A percentile compares a stretch with the other conserved stretches of the same genome.
Evolutionary conservation across 2,329 filamentous ascomycete genomes (phyloP).

Genomic region (Aphanocladium album): DNA sequence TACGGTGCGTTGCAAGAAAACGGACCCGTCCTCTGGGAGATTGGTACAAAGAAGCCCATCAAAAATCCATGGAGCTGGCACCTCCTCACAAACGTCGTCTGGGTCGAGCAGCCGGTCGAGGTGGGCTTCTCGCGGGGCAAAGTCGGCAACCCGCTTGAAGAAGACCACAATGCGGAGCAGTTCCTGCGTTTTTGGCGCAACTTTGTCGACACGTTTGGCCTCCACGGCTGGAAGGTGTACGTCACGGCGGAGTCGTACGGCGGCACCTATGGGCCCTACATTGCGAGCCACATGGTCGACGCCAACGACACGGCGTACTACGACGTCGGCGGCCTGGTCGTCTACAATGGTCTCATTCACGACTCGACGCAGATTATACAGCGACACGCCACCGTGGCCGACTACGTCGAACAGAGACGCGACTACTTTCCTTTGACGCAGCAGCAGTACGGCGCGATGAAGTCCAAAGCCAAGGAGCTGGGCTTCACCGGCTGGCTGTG

Average conservation of each 20-base stretch:
- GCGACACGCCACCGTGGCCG: conserved; percentile 47
- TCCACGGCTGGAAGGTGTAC: conserved; percentile 60
- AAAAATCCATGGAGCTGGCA: conserved; percentile 63
- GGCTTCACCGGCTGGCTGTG: conserved; percentile 55
- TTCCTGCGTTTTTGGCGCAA: conserved; percentile 71
- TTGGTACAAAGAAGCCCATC: conserved; percentile 59
- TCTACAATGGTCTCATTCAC: conserved; percentile 64
- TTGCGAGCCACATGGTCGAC: conserved; percentile 64
- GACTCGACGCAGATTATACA: conserved; percentile 40
- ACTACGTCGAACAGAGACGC: conserved; percentile 58
- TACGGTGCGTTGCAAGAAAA: conserved; percentile 67
- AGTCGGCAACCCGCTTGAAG: conserved; percentile 49
- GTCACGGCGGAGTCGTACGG: conserved; percentile 42
- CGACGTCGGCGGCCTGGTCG: conserved; percentile 60
- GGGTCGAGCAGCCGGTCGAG: conserved; percentile 58
- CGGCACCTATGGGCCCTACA: conserved; percentile 62
- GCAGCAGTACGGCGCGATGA: conserved; percentile 47
- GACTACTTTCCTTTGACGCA: conserved; percentile 36
- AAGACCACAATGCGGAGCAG: conserved; percentile 41
- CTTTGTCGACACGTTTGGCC: conserved; percentile 60
- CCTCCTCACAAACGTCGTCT: conserved; percentile 67
- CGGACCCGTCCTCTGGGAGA: conserved; percentile 61
- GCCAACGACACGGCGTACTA: conserved; percentile 58
- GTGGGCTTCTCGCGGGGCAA: conserved; percentile 61
- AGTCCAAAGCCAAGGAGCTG: conserved; percentile 46